Evolutionary conservation across 2,329 filamentous ascomycete genomes (phyloP).

Genomic region (Scopulariopsis brevicaulis): DNA sequence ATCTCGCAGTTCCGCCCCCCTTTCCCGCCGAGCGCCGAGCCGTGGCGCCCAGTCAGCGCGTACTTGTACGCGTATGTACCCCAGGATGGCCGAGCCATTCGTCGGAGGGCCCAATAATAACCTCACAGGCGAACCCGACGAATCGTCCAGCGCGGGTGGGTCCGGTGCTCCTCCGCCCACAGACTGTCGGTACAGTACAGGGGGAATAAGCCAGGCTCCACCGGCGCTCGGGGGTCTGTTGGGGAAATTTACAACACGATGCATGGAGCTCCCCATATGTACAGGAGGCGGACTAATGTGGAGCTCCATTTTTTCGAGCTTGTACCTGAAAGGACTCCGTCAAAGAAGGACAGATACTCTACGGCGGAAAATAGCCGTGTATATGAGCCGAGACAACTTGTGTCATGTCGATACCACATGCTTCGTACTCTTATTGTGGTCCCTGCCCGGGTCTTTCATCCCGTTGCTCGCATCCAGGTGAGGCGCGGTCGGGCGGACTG

Average conservation of each 20-base stretch:
- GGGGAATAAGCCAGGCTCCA: no score
- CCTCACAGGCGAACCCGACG: background rate
- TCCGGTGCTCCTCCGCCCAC: background rate
- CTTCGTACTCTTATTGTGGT: background rate
- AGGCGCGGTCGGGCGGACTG: background rate
- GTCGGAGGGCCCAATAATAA: background rate
- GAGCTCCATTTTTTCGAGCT: no score
- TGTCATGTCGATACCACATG: background rate
- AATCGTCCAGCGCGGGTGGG: background rate
- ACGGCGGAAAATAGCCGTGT: no score
- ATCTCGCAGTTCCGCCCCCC: no score
- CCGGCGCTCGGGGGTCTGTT: no score
- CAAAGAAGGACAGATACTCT: no score
- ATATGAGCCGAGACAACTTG: background rate
- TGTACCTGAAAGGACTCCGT: no score
- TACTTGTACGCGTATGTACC: background rate
- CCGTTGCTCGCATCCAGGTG: background rate
- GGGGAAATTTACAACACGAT: no score
- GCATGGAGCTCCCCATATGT: no score
- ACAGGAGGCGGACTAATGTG: no score
- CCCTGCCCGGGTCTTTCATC: background rate
- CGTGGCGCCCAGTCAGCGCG: background rate
- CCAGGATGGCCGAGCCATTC: background rate
- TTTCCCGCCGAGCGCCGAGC: no score
- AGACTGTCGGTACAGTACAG: no score